Base-by-base conservation (phyloP, 2,329 filamentous ascomycete species). In the Xylariaceae sp. region DNA sequence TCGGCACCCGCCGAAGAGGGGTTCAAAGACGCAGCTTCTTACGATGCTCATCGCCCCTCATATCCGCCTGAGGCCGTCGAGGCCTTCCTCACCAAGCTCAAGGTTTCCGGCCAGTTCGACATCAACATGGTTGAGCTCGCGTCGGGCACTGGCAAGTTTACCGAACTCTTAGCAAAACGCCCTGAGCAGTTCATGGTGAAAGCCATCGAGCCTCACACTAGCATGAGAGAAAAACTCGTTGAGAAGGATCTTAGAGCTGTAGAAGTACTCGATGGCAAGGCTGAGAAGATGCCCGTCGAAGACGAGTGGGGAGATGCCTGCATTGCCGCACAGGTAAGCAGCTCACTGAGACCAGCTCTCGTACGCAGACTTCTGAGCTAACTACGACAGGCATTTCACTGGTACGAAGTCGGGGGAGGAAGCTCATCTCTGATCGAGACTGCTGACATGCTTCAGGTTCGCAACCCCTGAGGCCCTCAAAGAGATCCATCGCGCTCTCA, bases 141-240 rank as follows among this genome's bases (percentile, higher is more conserved):
- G 2, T 79, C 81, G 3, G 83, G 83, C 0, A 86, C 83, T 1
- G 84, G 84, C 19, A 86, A 86, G 55, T 81, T 87, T 54, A 87
- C 83, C 0, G 78, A 83, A 58, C 52, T 73, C 15, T 68, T 89
- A 26, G 76, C 78, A 6, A 65, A 61, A 12, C 67, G 82, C 22
- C 65, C 71, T 1, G 85, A 87, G 61, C 56, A 64, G 6, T 87
- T 76, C 61, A 56, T 76, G 32, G 67, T 89, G 47, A 54, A 81
- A 34, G 76, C 81, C 35, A 67, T 87, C 37, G 75, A 87, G 61
- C 83, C 83, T 18, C 76, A 85, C 54, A 65, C 65, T 42, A 72
- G 69, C n/a, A 89, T 89, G 84, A 69, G 83, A 30, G 66, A 66
- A 34, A 73, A 78, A 52, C 66, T 89, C 34, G 71, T 63, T 33